Conservation (phyloP, 2,329 filamentous ascomycete genomes). For the Aspergillus pseudotamarii region DNA sequence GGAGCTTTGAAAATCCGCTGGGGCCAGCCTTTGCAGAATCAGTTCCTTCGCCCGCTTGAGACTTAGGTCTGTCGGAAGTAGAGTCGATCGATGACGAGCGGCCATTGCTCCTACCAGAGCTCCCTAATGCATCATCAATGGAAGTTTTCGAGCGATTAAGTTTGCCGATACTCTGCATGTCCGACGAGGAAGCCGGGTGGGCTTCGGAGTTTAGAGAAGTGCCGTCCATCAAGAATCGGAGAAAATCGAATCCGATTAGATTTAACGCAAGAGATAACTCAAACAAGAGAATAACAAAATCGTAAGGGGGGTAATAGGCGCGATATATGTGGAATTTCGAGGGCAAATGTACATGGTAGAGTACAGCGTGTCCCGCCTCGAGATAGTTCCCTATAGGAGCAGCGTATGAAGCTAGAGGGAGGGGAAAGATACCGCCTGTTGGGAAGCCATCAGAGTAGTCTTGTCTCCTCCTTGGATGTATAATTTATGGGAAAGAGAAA, state of each 20-base stretch:
- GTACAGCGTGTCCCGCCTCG: background rate
- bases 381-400: background rate
- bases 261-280: background rate
- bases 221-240: slow-evolving; percentile 34
- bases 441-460: background rate
- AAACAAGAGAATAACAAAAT: background rate
- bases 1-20: slow-evolving; percentile 56
- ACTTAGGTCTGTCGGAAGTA: slow-evolving; percentile 40
- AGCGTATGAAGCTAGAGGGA: background rate
- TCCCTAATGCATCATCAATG: slow-evolving; percentile 35
- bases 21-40: slow-evolving; percentile 42
- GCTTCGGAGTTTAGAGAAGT: background rate
- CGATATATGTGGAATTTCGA: background rate
- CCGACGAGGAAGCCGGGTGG: slow-evolving; percentile 33
- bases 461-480: background rate
- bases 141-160: slow-evolving; percentile 41
- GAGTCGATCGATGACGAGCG: slow-evolving; percentile 44
- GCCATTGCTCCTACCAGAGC: slow-evolving; percentile 36
- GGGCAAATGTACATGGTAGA: background rate
- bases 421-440: background rate
- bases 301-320: background rate
- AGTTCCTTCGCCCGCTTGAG: slow-evolving; percentile 39
- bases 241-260: background rate
- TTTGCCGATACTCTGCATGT: slow-evolving; percentile 39
- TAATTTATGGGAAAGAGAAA: background rate